Conservation (phyloP, 768 basidiomycete genomes). For the Gloeophyllum trabeum region DNA sequence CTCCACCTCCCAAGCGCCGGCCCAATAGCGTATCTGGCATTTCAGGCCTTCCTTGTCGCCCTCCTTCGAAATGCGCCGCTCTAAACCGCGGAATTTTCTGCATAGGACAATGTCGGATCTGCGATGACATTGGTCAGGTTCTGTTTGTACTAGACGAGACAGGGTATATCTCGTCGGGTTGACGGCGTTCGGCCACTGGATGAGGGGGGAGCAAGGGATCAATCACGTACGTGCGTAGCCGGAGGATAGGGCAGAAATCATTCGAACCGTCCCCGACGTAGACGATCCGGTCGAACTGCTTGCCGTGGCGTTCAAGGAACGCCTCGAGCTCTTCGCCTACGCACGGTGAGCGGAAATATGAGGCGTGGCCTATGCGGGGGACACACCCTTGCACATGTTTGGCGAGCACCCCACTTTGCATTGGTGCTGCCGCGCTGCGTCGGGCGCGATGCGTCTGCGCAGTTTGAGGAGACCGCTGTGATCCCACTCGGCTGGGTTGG, state of each 20-base stretch:
- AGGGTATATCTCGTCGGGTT: background rate
- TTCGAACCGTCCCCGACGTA: constrained; percentile 94
- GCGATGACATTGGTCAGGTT: too few species aligned
- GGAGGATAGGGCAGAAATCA: constrained; percentile 89
- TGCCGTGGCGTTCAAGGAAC: constrained; percentile 53
- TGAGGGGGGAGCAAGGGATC: too few species aligned
- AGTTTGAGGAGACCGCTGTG: constrained; percentile 61
- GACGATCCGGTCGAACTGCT: constrained; percentile 63
- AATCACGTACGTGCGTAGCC: constrained; percentile 69
- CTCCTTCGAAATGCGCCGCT: constrained; percentile 67
- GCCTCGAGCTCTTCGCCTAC: constrained; percentile 90
- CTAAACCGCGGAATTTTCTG: constrained; percentile 66
- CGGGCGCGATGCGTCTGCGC: constrained; percentile 62
- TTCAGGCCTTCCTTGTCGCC: constrained; percentile 53
- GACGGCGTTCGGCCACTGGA: too few species aligned
- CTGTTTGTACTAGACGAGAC: constrained; percentile 36
- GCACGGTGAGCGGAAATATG: background rate
- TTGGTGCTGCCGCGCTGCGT: constrained; percentile 66
- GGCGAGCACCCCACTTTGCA: constrained; percentile 85
- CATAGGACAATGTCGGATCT: constrained; percentile 80
- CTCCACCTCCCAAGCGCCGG: constrained; percentile 94
- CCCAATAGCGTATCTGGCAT: constrained; percentile 75
- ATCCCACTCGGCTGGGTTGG: constrained; percentile 87
- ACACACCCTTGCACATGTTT: constrained; percentile 95
- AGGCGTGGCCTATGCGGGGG: too few species aligned